Evolutionary conservation across 2,329 filamentous ascomycete genomes (phyloP).

Genomic region (Zymoseptoria tritici): DNA sequence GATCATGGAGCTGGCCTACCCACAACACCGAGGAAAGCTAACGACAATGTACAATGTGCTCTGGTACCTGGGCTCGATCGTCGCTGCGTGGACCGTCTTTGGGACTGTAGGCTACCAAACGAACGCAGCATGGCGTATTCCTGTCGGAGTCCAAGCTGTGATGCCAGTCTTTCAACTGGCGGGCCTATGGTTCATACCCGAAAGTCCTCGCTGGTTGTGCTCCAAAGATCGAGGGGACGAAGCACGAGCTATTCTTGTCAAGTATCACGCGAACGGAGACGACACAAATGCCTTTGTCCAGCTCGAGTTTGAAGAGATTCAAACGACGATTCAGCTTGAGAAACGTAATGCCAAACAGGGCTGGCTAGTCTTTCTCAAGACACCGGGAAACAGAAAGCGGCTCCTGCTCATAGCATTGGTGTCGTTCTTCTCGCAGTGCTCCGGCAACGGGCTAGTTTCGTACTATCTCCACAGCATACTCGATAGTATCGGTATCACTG

Average conservation of each 20-base stretch:
- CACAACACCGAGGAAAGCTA: constrained; percentile 14
- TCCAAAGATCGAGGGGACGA: constrained; percentile 37
- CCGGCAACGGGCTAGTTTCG: constrained; percentile 34
- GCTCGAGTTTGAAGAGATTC: constrained; percentile 59
- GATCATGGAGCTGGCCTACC: constrained; percentile 9
- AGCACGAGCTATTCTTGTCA: constrained; percentile 51
- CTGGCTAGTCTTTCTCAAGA: constrained; percentile 15
- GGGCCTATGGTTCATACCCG: constrained; percentile 17
- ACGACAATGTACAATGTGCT: constrained; percentile 17
- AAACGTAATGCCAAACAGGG: constrained; percentile 46
- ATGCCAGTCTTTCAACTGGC: constrained; percentile 18
- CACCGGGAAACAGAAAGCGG: constrained; percentile 29
- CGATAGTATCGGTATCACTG: constrained; percentile 32
- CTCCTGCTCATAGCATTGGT: constrained; percentile 34
- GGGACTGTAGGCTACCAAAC: constrained; percentile 15
- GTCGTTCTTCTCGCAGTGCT: constrained; percentile 34
- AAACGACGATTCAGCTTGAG: constrained; percentile 20
- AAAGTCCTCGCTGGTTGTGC: constrained; percentile 23
- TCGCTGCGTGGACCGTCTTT: constrained; percentile 19
- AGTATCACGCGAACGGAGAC: constrained; percentile 58
- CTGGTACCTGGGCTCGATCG: constrained; percentile 21
- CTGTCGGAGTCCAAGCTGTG: constrained; percentile 20
- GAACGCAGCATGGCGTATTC: constrained; percentile 24
- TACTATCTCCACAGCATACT: constrained; percentile 29
- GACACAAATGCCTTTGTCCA: constrained; percentile 53